Evolutionary conservation across 2,329 filamentous ascomycete species (phyloP), one percentile per base, ranked within the genome.

Genomic region (Diaporthe australafricana): DNA sequence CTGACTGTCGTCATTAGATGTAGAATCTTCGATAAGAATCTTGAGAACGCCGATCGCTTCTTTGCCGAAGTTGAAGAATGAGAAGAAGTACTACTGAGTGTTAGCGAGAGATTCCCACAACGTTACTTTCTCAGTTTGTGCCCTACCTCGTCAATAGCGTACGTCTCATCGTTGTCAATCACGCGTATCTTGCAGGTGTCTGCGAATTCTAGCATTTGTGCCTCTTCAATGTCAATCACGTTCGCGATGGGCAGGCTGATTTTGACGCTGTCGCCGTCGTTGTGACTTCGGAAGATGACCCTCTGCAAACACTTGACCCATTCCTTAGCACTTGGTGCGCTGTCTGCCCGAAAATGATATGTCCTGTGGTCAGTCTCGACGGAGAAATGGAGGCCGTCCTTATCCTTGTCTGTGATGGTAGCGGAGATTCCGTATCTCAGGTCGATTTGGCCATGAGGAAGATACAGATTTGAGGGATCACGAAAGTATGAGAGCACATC

Each of bases 211-310:
- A 97, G 88, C 83, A 98, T 94, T 70, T 94, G 92, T 60, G 92
- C 96, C 75, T 98, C 94, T 80, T 98, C 96, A 56, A 98, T 91
- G 76, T 98, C 96, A 71, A 98, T 91, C 25, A 98, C 89, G 75
- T 97, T 98, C 72, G 92, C 89, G 66, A 98, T 93, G 0, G 95
- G 96, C 35, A 98, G 84, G 1, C 94, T 96, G 70, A 98, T 97
- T 84, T 98, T 98, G 80, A 99, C 94, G 79, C 95, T 98, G 79
- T 98, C 95, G 12, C 96, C 96, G 74, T 98, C 96, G 78, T 98
- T 98, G 82, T 97, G 95, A 14, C 95, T 96, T 65, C 95, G 89
- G 79, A 98, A 98, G 71, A 98, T 98, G 76, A 98, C 95, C 72
- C 96, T 93, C 79, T 98, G 96, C 32, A 99, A 85, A 68, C 93